Conservation (phyloP, 306 rosid species). For the Castanea crenata region DNA sequence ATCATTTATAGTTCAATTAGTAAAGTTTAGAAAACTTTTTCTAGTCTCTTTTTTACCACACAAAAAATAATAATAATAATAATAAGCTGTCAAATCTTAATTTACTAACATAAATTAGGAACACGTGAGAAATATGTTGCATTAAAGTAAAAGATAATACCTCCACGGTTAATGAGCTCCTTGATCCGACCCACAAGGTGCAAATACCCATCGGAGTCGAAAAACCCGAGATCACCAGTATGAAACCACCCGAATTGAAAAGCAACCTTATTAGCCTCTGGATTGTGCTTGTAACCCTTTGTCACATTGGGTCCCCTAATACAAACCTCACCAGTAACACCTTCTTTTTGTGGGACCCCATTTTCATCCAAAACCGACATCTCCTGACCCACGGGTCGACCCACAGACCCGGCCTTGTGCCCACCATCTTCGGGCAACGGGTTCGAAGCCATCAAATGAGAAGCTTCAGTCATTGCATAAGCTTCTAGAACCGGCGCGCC, state of each 20-base stretch:
- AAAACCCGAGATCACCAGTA: slow-evolving; percentile 77
- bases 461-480: slow-evolving; percentile 93
- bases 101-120: neutral
- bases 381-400: slow-evolving; percentile 76
- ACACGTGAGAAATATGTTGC: too few relatives aligned
- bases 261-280: slow-evolving; percentile 54
- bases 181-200: slow-evolving; percentile 94
- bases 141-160: slow-evolving; percentile 27
- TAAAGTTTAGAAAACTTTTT: too few relatives aligned
- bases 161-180: slow-evolving; percentile 96
- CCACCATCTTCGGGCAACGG: slow-evolving; percentile 74
- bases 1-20: too few relatives aligned
- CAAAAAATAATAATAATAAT: too few relatives aligned
- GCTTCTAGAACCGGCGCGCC: slow-evolving; percentile 91
- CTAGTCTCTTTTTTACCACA: too few relatives aligned
- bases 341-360: slow-evolving; percentile 41
- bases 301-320: slow-evolving; percentile 79
- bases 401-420: slow-evolving; percentile 89
- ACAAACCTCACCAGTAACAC: slow-evolving; percentile 66
- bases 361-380: slow-evolving; percentile 56
- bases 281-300: slow-evolving; percentile 77
- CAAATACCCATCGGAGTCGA: slow-evolving; percentile 84
- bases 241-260: slow-evolving; percentile 84
- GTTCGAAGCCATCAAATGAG: slow-evolving; percentile 78
- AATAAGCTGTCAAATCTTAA: too few relatives aligned